A percentile compares a stretch with the other conserved stretches of the same genome.
Conservation (phyloP, 2,329 filamentous ascomycete species). For the Botrytis tulipae region DNA sequence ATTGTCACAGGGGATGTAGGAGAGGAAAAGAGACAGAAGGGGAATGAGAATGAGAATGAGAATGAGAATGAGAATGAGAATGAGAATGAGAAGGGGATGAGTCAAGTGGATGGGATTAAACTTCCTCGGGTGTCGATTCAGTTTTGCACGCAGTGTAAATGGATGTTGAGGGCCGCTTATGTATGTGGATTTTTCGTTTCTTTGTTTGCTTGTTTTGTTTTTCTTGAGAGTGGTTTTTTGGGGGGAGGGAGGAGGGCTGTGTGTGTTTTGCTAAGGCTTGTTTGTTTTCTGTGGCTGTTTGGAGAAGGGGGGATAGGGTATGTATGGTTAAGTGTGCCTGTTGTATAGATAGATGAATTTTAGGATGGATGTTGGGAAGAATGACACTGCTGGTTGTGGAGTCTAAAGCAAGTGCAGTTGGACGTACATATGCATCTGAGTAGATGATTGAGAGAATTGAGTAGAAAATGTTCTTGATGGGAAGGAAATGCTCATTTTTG, state of each 20-base stretch:
- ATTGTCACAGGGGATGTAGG: neutral
- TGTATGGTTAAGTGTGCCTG: neutral
- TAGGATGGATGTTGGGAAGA: too few relatives aligned
- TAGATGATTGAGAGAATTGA: neutral
- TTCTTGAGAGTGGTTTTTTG: neutral
- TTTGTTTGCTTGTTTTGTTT: neutral
- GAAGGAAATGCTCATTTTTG: neutral
- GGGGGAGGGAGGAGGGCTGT: too few relatives aligned
- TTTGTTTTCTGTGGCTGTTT: neutral
- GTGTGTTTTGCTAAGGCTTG: neutral
- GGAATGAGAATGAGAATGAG: neutral
- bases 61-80: neutral
- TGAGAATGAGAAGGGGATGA: neutral
- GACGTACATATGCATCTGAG: neutral
- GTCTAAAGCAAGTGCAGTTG: neutral
- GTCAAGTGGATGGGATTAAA: neutral
- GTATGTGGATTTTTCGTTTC: slow-evolving; percentile 48
- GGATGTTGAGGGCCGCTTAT: slow-evolving; percentile 81
- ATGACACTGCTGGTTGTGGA: neutral
- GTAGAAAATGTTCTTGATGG: neutral
- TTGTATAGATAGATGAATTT: neutral
- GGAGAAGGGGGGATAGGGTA: neutral
- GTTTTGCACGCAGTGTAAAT: slow-evolving; percentile 92
- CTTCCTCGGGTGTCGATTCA: slow-evolving; percentile 77
- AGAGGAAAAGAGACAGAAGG: neutral